phyloP scores from a whole-genome alignment of 2,329 filamentous ascomycete species.

The Hypoxylon sp. region DNA sequence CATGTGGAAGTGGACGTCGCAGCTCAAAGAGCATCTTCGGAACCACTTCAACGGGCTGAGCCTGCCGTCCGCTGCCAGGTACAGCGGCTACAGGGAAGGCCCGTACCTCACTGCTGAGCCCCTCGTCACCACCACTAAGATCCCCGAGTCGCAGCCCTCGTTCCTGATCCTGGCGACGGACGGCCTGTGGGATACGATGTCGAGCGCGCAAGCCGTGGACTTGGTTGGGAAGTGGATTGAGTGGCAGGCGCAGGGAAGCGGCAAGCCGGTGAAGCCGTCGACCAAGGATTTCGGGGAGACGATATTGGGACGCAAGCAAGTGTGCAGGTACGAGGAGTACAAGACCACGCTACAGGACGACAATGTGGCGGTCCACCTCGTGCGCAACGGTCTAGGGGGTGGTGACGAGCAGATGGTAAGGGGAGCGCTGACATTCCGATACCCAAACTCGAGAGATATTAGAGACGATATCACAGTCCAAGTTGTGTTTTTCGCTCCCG shows the following conservation, averaged over 20 bases:
- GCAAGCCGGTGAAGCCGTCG: slow-evolving; percentile 22
- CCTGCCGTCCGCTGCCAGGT: slow-evolving; percentile 58
- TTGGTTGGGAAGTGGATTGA: slow-evolving; percentile 70
- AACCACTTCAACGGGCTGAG: slow-evolving; percentile 63
- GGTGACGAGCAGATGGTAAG: slow-evolving; percentile 80
- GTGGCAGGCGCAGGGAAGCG: slow-evolving; percentile 48
- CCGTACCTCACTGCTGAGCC: slow-evolving; percentile 79
- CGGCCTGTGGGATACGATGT: slow-evolving; percentile 75
- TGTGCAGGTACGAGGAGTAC: slow-evolving; percentile 60
- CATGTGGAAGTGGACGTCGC: slow-evolving; percentile 75
- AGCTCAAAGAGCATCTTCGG: slow-evolving; percentile 62
- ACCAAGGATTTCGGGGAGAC: slow-evolving; percentile 46
- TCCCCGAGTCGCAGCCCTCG: slow-evolving; percentile 63
- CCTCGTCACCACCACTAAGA: slow-evolving; percentile 70
- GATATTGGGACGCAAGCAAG: slow-evolving; percentile 47
- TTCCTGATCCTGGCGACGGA: slow-evolving; percentile 79
- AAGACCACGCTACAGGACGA: slow-evolving; percentile 84
- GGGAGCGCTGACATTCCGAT: slow-evolving; percentile 78
- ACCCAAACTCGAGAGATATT: slow-evolving; percentile 74
- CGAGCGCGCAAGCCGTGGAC: slow-evolving; percentile 70
- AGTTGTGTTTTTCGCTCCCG: slow-evolving; percentile 82
- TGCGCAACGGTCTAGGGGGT: slow-evolving; percentile 85
- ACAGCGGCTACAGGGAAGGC: slow-evolving; percentile 65
- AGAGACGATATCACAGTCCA: slow-evolving; percentile 88
- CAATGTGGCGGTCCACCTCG: slow-evolving; percentile 85